Evolutionary conservation across 2,329 filamentous ascomycete species (phyloP), one percentile per base, ranked within the genome.

Genomic region (Fusarium aywerte): DNA sequence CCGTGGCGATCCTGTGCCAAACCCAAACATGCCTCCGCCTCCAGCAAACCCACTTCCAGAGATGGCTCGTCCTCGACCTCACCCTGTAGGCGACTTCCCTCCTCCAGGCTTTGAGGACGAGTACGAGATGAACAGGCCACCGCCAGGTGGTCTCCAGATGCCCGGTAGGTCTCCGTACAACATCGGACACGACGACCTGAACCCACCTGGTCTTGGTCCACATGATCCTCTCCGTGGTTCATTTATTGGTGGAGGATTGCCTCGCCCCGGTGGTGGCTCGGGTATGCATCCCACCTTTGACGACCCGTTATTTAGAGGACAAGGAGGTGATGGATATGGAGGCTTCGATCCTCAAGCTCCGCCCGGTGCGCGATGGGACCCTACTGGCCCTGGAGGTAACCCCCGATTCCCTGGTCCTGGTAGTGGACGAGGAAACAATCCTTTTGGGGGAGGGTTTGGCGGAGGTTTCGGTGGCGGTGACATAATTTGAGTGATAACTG

Each of bases 221-320:
- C 83, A 93, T 71, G 94, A 97, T 77, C 93, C 95, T 13, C 79
- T 97, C 4, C 82, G 91, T 31, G 86, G 87, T 6, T 85, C 86
- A 4, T 87, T 92, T 55, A 86, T 89, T 8, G 86, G 87, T 29
- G 84, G 86, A n/a, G 85, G 87, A 1, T 78, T 88, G 7, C 82
- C 83, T 21, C 80, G 84, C n/a, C 82, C 83, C 1, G 86, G 87
- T 15, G 86, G 89, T 20, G 85, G 85, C 12, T 89, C 90, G 13
- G 96, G 96, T 1, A 99, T 99, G 96, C 92, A 97, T 78, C 96
- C 96, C 1, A 97, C 94, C 0, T 96, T 97, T 76, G 93, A 97
- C 72, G 94, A 98, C 75, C 93, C 92, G 8, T 79, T 97, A 45
- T 97, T 97, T 75, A 81, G 81, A 11, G 78, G 78, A 2, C 81